Evolutionary conservation across 257 asterid genomes (phyloP), one percentile per base, ranked within the genome.

Genomic region (Nicotiana otophora): DNA sequence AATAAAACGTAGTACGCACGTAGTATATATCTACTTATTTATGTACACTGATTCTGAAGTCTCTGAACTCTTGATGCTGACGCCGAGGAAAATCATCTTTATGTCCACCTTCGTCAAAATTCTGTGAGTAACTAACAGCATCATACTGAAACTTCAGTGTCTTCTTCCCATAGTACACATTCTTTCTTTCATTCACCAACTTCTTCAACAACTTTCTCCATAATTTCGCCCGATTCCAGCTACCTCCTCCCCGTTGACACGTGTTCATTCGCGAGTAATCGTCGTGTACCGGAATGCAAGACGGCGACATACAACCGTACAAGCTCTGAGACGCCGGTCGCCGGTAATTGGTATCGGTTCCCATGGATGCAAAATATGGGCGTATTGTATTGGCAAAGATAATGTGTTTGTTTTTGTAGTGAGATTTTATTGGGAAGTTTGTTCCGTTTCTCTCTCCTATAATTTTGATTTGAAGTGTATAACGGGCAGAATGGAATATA

Each of bases 71-170:
- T 34, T 80, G 76, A 7, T 83, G 89, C 36, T 74, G 81, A 42
- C 82, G 87, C 1, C 83, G 85, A 30, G 48, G 83, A 14, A 88
- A 90, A 10, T 86, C 89, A 61, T 91, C 94, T 15, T 80, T 66
- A 82, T 86, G 89, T 87, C 85, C 80, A 1, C 98, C 98, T 31
- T 94, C 97, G 26, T 95, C 97, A 39, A 95, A 93, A 83, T 95
- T 95, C 90, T 89, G 94, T 0, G 97, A 85, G 61, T 94, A 94
- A 89, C 97, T 95, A 16, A 91, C 92, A 75, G 91, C 95, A 82
- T 95, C 98, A 87, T 93, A 93, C n/a, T 90, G 96, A 85, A 93
- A 93, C 3, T 88, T 92, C 4, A 63, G n/a, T 2, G 88, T 87
- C 82, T 86, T 87, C 77, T 51, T 87, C 48, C 88, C 89, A 15